Conservation (phyloP, 331 rosid genomes). For the Quercus phellos region DNA sequence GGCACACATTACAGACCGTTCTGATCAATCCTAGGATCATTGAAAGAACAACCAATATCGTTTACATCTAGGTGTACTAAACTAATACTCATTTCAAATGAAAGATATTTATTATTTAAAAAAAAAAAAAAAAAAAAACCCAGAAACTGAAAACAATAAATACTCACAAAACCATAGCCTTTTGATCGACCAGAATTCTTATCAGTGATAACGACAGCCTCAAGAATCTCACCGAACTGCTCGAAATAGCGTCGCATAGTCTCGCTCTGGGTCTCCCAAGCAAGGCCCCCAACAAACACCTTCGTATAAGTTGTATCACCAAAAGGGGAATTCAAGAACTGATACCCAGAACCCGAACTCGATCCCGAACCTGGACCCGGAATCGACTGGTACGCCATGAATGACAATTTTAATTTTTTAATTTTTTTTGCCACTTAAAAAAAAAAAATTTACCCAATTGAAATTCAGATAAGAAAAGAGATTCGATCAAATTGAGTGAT, state of each 20-base stretch:
- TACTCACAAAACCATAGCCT: slow-evolving; percentile 98
- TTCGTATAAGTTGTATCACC: slow-evolving; percentile 97
- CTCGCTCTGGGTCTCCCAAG: slow-evolving; percentile 98
- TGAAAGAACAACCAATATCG: background rate
- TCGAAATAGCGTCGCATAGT: slow-evolving; percentile 83
- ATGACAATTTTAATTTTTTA: slow-evolving; percentile 7
- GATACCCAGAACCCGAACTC: slow-evolving; percentile 82
- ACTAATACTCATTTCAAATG: background rate
- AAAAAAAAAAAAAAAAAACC: background rate
- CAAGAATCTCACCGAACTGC: slow-evolving; percentile 87
- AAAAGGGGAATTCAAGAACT: slow-evolving; percentile 62
- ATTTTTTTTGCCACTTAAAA: background rate
- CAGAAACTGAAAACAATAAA: slow-evolving; percentile 23
- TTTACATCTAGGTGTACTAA: background rate
- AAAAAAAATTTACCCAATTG: background rate
- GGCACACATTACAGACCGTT: background rate
- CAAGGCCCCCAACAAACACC: slow-evolving; percentile 95
- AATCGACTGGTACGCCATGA: slow-evolving; percentile 77
- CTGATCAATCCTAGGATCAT: background rate
- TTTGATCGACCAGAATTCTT: slow-evolving; percentile 96
- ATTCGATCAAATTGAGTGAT: slow-evolving; percentile 3
- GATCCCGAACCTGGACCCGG: slow-evolving; percentile 81
- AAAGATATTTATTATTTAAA: background rate
- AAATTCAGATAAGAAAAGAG: background rate
- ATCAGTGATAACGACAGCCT: slow-evolving; percentile 91